Conservation (phyloP, 1,139 yeast genomes). For the Scheffersomyces parashehatae region DNA sequence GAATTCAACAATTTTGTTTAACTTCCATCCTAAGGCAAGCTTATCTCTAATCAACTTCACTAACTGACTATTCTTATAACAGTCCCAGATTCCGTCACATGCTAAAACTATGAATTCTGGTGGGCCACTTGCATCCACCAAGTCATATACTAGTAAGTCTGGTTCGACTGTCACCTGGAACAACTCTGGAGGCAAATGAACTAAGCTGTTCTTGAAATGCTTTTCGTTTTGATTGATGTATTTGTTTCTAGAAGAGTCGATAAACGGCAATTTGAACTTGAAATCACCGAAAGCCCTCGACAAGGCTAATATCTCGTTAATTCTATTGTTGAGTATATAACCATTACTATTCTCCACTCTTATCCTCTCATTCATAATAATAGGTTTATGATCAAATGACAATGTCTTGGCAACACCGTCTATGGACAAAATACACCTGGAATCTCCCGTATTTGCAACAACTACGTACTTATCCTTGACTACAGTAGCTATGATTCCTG, state of each 20-base stretch:
- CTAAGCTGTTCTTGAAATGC: slow-evolving; percentile 12
- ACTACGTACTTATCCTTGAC: slow-evolving; percentile 49
- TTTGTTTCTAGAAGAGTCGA: slow-evolving; percentile 31
- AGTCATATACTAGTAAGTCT: slow-evolving; percentile 58
- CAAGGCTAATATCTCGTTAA: slow-evolving; percentile 71
- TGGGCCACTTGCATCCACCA: slow-evolving; percentile 19
- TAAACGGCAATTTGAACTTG: slow-evolving; percentile 55
- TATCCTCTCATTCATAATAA: slow-evolving; percentile 71
- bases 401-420: slow-evolving; percentile 58
- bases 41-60: slow-evolving; percentile 57
- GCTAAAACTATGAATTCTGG: slow-evolving; percentile 72
- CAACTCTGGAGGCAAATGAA: slow-evolving; percentile 42
- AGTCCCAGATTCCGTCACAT: slow-evolving; percentile 84
- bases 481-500: slow-evolving; percentile 60
- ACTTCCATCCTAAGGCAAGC: slow-evolving; percentile 55
- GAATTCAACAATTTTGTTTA: slow-evolving; percentile 59
- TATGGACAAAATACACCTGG: slow-evolving; percentile 61
- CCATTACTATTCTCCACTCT: slow-evolving; percentile 77
- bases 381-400: slow-evolving; percentile 77
- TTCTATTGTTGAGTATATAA: slow-evolving; percentile 64
- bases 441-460: slow-evolving; percentile 76
- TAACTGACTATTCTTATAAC: slow-evolving; percentile 61
- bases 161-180: slow-evolving; percentile 70
- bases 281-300: slow-evolving; percentile 81
- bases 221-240: slow-evolving; percentile 25